phyloP scores from a whole-genome alignment of 257 asterid species.

The Solanum arcanum region DNA sequence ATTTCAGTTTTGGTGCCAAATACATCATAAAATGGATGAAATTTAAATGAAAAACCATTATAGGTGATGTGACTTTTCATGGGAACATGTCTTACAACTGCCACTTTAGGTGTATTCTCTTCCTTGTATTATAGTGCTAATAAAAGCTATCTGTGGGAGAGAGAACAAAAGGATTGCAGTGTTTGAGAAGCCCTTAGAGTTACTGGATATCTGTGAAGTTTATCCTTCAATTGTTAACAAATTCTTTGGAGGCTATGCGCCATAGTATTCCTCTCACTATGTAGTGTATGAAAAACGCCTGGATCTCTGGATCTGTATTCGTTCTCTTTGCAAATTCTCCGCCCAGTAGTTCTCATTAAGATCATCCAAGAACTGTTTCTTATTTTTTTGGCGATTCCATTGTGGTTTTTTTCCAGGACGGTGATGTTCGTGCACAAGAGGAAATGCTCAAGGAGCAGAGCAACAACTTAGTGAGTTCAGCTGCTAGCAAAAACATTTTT shows the following conservation, averaged over 20 bases:
- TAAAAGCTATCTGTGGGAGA: background rate
- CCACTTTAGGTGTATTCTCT: background rate
- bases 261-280: background rate
- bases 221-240: background rate
- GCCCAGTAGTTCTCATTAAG: background rate
- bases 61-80: background rate
- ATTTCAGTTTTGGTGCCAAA: background rate
- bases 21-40: background rate
- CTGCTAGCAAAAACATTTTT: constrained; percentile 86
- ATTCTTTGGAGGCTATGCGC: background rate
- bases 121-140: background rate
- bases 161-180: background rate
- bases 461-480: constrained; percentile 45
- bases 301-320: background rate
- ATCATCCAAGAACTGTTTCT: background rate
- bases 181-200: background rate
- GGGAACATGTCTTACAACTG: background rate
- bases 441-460: constrained; percentile 87
- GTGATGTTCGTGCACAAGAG: constrained; percentile 63
- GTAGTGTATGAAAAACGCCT: background rate
- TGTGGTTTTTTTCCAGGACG: constrained; percentile 32
- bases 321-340: background rate
- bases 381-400: background rate
- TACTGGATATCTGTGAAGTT: background rate
- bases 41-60: background rate